A percentile compares a stretch with the other conserved stretches of the same genome.
Conservation (phyloP, 257 asterid species). For the Solanum virginianum region DNA sequence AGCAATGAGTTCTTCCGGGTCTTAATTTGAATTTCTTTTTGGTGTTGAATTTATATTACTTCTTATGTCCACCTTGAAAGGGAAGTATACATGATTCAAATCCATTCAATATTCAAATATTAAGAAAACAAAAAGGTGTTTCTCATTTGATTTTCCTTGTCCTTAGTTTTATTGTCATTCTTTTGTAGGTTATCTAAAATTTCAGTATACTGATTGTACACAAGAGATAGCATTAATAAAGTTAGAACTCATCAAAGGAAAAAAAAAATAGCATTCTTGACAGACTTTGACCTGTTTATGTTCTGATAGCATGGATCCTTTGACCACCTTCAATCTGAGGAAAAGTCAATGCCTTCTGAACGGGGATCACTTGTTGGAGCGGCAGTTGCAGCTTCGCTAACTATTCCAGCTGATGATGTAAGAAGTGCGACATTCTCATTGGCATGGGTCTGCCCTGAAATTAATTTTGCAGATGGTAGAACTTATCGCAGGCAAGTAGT, state of each 20-base stretch:
- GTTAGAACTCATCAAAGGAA: background rate
- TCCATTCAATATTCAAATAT: background rate
- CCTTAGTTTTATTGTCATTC: background rate
- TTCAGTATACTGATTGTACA: background rate
- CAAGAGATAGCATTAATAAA: background rate
- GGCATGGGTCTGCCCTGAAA: slow-evolving; percentile 93
- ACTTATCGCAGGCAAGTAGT: slow-evolving; percentile 72
- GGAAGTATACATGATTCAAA: background rate
- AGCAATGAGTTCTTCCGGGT: background rate
- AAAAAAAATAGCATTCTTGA: slow-evolving; percentile 12
- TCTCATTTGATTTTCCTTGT: background rate
- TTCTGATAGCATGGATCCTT: slow-evolving; percentile 77
- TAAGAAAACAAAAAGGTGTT: background rate
- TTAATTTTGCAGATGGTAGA: slow-evolving; percentile 66
- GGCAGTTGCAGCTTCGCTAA: slow-evolving; percentile 80
- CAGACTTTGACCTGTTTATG: slow-evolving; percentile 16
- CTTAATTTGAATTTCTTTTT: background rate
- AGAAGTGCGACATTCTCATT: slow-evolving; percentile 63
- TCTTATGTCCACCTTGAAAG: background rate
- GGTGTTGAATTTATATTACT: background rate
- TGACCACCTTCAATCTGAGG: slow-evolving; percentile 56
- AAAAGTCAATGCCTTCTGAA: slow-evolving; percentile 65
- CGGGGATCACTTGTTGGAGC: slow-evolving; percentile 76
- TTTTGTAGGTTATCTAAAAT: background rate
- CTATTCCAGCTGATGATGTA: slow-evolving; percentile 53